Evolutionary conservation across 1,284 basidiomycete species (phyloP), one percentile per base, ranked within the genome.

Genomic region (Ustilago hordei): DNA sequence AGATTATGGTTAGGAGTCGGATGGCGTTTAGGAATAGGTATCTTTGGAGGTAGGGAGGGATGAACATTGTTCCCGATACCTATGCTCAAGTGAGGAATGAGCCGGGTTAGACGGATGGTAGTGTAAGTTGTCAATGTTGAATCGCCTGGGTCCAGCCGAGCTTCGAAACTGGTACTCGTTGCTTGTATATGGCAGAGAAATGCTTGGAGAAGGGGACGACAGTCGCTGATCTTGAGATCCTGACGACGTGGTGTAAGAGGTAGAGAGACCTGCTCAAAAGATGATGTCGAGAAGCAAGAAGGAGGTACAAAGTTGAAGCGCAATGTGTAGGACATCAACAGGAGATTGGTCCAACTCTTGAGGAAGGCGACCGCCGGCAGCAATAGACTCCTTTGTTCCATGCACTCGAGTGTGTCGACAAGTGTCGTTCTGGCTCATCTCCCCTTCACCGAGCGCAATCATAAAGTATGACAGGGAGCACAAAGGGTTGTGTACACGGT

Each of bases 21-120:
- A 81, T 19, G 13, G 34, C 3, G 64, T 81, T 81, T 48, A 81
- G 69, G 0, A 79, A 41, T 5, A 68, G 15, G 70, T 70, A 78
- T 39, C 70, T 67, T 43, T 78, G 75, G 15, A 78, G 71, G 53
- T 45, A 78, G 8, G 61, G 68, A 17, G 75, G 75, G 4, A 78
- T 52, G 36, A 74, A 31, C 70, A 78, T 78, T n/a, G 23, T 45
- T 28, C 23, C 23, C 23, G 23, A 28, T 28, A 28, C 23, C 23
- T 28, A 28, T 28, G 23, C 23, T 28, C 23, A 3, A 28, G 23
- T 28, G 23, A 28, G 23, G 23, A 28, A 28, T 28, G 23, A 28
- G 23, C 3, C 23, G 23, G 23, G 23, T 28, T 28, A 28, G 23
- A 39, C 9, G 38, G 38, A 39, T 9, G 38, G 38, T 39, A 39